Evolutionary conservation across 1,284 basidiomycete species (phyloP).

Genomic region (Trichosporon inkin): DNA sequence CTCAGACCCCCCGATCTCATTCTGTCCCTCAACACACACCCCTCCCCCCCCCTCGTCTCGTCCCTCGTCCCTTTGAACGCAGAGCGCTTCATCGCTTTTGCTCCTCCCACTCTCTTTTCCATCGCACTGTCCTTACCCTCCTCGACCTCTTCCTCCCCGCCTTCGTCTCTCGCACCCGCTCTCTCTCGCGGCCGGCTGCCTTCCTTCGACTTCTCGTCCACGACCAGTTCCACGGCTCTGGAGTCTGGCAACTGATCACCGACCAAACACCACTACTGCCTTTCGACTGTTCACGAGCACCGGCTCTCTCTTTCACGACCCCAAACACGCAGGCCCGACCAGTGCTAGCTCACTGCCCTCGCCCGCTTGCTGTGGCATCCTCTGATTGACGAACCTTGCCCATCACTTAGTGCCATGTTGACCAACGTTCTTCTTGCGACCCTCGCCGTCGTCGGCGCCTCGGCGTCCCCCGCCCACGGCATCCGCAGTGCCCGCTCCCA

Average conservation of each 20-base stretch:
- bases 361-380: neutral
- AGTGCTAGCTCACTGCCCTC: neutral
- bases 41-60: too few species aligned
- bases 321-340: neutral
- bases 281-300: neutral
- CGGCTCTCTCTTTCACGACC: neutral
- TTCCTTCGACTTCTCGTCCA: neutral
- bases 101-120: too few species aligned
- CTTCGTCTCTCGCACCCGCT: too few species aligned
- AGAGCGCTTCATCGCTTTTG: too few species aligned
- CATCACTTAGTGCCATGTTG: neutral
- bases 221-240: conserved; percentile 3
- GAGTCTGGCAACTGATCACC: conserved; percentile 2
- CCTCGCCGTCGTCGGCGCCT: neutral
- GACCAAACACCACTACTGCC: neutral
- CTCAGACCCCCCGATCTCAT: too few species aligned
- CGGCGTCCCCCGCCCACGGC: neutral
- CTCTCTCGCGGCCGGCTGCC: neutral
- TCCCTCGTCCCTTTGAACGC: too few species aligned
- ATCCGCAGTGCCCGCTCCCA: neutral
- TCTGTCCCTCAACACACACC: too few species aligned
- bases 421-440: conserved; percentile 1
- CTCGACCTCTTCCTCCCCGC: too few species aligned
- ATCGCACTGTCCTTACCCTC: too few species aligned
- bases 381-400: neutral